Evolutionary conservation across 2,329 filamentous ascomycete species (phyloP), one percentile per base, ranked within the genome.

Genomic region (Ceratocystiopsis sp.): DNA sequence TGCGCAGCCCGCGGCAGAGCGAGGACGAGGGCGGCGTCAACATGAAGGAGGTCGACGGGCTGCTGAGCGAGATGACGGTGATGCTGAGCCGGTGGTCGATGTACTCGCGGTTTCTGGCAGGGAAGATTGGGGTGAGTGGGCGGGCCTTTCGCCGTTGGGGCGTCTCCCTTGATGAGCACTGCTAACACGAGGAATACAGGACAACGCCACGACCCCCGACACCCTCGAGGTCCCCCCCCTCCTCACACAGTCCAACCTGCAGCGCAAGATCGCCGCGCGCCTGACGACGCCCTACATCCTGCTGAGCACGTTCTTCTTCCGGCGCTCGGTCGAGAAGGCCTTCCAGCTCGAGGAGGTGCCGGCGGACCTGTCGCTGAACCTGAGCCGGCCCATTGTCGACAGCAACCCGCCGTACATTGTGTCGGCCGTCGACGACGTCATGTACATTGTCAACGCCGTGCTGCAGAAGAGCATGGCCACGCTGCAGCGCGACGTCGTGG

Each of bases 401-500:
- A 73, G 78, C 45, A 85, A 86, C 52, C 74, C 85, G 3, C 91
- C 91, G 1, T 93, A 84, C 55, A 94, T 98, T 53, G 89, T 91
- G 37, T 86, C 87, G 2, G 87, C 89, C 0, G 87, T 98, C 10
- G 91, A 98, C 64, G 91, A 95, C 62, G 86, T 96, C 55, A 96
- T 98, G 89, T 98, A 96, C 61, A 95, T 98, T 53, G 84, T 94
- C 57, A 93, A 93, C 57, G 80, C 89, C 41, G 82, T 96, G 33
- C 69, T 96, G 9, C 81, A 93, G 50, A 80, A 89, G 50, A 83
- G 85, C 0, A 67, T 96, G 18, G 80, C 84, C 0, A 96, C 93
- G 0, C 84, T 83, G 2, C 87, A 95, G 57, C 70, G 78, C 51
- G 71, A 79, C 16, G 78, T 94, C 4, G 73, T 93, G 18, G 75